Conservation (phyloP, 164 flowering plant species). For the Akebia trifoliata region DNA sequence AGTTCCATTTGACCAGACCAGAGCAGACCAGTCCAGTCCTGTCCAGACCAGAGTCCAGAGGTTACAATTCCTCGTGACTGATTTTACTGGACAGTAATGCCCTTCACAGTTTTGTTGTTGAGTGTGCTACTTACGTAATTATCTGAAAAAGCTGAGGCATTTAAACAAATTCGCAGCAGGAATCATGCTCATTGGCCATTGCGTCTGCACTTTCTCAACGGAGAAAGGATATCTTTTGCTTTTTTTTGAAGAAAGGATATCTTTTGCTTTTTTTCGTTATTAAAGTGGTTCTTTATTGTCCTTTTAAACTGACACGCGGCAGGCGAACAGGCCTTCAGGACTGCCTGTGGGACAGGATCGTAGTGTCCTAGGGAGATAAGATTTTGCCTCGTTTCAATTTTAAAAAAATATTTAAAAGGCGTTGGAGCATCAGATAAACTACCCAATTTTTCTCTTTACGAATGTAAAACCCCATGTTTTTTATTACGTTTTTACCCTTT, state of each 20-base stretch:
- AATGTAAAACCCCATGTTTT: too few relatives aligned
- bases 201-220: background rate
- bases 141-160: background rate
- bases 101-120: too few relatives aligned
- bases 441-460: background rate
- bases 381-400: background rate
- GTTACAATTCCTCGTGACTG: too few relatives aligned
- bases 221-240: constrained; percentile 2
- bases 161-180: too few relatives aligned
- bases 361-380: background rate
- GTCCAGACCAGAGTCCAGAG: too few relatives aligned
- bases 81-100: too few relatives aligned
- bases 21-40: too few relatives aligned
- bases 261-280: background rate
- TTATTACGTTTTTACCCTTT: too few relatives aligned
- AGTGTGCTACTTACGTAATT: background rate
- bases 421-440: background rate
- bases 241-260: too few relatives aligned
- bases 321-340: background rate
- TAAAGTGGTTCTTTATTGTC: background rate
- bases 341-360: too few relatives aligned
- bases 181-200: too few relatives aligned
- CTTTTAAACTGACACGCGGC: constrained; percentile 10
- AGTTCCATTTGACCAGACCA: too few relatives aligned
- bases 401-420: background rate